phyloP scores from a whole-genome alignment of 371 early-diverging fungal genomes.

The Entomophthora muscae region DNA sequence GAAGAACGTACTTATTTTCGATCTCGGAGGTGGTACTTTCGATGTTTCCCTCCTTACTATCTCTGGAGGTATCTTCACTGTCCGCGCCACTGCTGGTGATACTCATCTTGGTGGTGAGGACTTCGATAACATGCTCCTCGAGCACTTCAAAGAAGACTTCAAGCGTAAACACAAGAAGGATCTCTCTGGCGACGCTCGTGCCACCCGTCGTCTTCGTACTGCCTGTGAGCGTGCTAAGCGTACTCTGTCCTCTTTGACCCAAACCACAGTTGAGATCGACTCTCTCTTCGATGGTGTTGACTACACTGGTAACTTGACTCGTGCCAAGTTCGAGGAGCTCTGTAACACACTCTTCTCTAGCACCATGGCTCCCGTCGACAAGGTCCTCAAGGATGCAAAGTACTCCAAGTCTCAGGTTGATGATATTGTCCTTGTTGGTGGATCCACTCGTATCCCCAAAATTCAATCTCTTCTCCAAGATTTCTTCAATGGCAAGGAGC shows the following conservation, averaged over 20 bases:
- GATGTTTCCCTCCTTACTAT: conserved; percentile 86
- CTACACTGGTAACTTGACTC: conserved; percentile 53
- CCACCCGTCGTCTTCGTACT: conserved; percentile 58
- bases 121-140: conserved; percentile 70
- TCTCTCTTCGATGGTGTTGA: conserved; percentile 54
- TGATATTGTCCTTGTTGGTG: conserved; percentile 93
- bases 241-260: conserved; percentile 65
- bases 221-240: conserved; percentile 88
- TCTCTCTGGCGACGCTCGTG: conserved; percentile 41
- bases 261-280: conserved; percentile 79
- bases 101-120: conserved; percentile 78
- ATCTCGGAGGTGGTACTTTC: conserved; percentile 93
- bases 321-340: conserved; percentile 68
- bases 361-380: conserved; percentile 55
- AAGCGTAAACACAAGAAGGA: conserved; percentile 58
- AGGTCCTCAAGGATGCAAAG: conserved; percentile 46
- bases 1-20: conserved; percentile 84
- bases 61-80: conserved; percentile 75
- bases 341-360: conserved; percentile 50
- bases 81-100: conserved; percentile 90
- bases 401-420: conserved; percentile 39
- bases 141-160: conserved; percentile 48
- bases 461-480: conserved; percentile 75
- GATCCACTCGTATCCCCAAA: conserved; percentile 99
- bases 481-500: conserved; percentile 75